phyloP scores from a whole-genome alignment of 2,329 filamentous ascomycete species.

The Paramyrothecium roridum region DNA sequence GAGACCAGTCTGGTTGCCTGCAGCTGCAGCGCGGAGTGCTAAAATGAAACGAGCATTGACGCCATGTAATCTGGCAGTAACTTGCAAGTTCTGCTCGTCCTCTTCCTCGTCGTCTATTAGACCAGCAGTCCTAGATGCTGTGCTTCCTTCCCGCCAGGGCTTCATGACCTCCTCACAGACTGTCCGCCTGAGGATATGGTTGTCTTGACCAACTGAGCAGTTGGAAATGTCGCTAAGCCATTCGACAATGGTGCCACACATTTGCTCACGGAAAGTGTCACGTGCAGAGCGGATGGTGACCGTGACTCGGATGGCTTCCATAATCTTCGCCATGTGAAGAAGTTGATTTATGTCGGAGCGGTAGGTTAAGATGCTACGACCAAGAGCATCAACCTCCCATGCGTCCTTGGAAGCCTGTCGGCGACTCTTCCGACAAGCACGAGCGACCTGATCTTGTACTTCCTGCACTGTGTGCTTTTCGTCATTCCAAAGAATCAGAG shows the following conservation, averaged over 20 bases:
- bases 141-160: constrained; percentile 83
- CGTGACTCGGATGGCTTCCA: constrained; percentile 94
- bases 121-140: constrained; percentile 65
- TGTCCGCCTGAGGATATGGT: constrained; percentile 71
- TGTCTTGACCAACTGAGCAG: constrained; percentile 79
- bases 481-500: constrained; percentile 92
- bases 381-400: constrained; percentile 84
- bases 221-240: constrained; percentile 93
- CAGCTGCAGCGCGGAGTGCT: constrained; percentile 30
- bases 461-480: constrained; percentile 96
- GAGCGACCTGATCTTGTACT: constrained; percentile 83
- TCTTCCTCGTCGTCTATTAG: constrained; percentile 42
- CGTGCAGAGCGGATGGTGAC: constrained; percentile 90
- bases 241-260: constrained; percentile 96
- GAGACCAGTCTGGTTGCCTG: constrained; percentile 14
- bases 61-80: constrained; percentile 21
- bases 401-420: constrained; percentile 71
- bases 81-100: constrained; percentile 45
- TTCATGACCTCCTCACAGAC: constrained; percentile 91
- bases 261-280: constrained; percentile 95
- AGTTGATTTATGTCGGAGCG: constrained; percentile 68
- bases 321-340: constrained; percentile 74
- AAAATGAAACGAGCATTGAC: constrained; percentile 33
- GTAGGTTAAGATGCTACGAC: constrained; percentile 80
- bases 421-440: constrained; percentile 74